Base-by-base conservation (phyloP, 768 basidiomycete species). In the Lanmaoa rubissima region DNA sequence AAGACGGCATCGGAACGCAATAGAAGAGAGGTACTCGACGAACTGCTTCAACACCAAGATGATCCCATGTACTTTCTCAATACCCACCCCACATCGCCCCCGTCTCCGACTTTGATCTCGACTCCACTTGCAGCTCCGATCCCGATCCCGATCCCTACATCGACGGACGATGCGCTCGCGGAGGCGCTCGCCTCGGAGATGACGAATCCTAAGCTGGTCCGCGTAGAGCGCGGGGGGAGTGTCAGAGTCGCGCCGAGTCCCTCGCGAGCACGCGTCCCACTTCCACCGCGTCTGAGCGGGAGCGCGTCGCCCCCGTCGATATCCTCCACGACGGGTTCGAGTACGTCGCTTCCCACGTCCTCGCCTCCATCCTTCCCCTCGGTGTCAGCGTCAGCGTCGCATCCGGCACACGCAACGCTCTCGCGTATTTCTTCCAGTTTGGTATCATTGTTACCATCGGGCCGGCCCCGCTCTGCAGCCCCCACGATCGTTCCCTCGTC, bases 61-160 rank as follows among this genome's bases (percentile, higher is more conserved):
- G 87, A 90, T 67, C 87, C 87, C 1, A 67, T 89, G 61, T 87
- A 84, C 65, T 86, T 84, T 75, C 54, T 83, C 54, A 44, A 65
- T 53, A n/a, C 58, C 59, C 55, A 35, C 1, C 4, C 59, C 34
- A 42, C 57, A 11, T 45, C 60, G 49, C 54, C 56, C 51, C 12
- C 57, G n/a, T 16, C 54, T 14, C 14, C 48, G n/a, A 48, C 53
- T 4, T 6, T 28, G 28, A 28, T 28, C 34, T 45, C 55, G 45
- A 38, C 34, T 28, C 28, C 28, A 44, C 45, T 57, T 51, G 69
- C 73, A 16, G 21, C 21, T 24, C 21, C 21, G 3, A 69, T 63
- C 5, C 60, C 71, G 7, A 76, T 74, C 13, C 61, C 69, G 71
- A 76, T 74, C 6, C 65, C 71, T 11, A 65, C 65, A 0, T 67